Conservation (phyloP, 1,284 basidiomycete species). For the Schizophyllum amplum region DNA sequence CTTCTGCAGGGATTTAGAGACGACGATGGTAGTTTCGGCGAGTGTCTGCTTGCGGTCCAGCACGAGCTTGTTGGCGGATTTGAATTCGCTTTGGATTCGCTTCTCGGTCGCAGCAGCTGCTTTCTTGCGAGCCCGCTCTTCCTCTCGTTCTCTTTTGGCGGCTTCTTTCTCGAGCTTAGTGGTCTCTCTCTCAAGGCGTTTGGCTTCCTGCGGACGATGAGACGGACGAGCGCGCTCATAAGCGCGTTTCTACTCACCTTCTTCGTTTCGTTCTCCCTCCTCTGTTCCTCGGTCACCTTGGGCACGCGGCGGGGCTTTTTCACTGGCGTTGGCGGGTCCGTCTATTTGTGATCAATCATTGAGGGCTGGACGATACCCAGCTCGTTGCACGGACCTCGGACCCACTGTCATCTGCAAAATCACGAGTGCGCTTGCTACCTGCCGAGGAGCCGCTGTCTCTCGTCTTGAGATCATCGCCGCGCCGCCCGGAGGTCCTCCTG, state of each 20-base stretch:
- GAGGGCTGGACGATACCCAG: neutral
- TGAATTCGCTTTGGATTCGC: constrained; percentile 5
- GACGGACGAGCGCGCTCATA: neutral
- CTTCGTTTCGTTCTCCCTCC: constrained; percentile 1
- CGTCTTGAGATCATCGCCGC: neutral
- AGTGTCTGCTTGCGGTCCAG: constrained; percentile 13
- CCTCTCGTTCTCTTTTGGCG: constrained; percentile 5
- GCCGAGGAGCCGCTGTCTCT: neutral
- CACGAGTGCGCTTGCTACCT: neutral
- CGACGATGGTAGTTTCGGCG: constrained; percentile 11
- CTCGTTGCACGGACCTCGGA: neutral
- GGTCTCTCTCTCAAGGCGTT: neutral
- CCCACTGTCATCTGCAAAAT: neutral
- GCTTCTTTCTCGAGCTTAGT: neutral
- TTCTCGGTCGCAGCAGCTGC: constrained; percentile 3
- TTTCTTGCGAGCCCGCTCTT: constrained; percentile 7
- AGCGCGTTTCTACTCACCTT: neutral
- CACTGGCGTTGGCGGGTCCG: neutral
- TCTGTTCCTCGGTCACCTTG: constrained; percentile 10
- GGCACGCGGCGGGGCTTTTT: constrained; percentile 6
- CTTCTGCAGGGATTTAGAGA: constrained; percentile 8
- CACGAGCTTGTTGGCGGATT: constrained; percentile 13
- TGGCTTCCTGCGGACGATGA: neutral
- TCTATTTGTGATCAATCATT: neutral
- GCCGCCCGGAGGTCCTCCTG: neutral